These are phyloP conservation scores for Climacium dendroides DNA, from an alignment of 225 moss, liverwort and hornwort species.

Conservation along the genomic window DNA sequence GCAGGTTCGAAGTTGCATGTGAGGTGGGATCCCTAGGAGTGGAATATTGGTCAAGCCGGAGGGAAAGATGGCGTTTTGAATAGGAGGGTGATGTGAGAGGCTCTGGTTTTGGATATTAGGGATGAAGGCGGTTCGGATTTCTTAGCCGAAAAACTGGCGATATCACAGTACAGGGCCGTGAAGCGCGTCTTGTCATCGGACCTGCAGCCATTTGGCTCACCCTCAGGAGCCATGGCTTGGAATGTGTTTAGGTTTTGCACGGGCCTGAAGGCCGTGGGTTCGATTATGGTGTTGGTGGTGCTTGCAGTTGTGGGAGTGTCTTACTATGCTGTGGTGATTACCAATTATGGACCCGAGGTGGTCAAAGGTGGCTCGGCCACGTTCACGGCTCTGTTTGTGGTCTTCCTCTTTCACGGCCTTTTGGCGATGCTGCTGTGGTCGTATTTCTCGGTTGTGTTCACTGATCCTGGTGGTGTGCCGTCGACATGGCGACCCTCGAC, in stretches of 20 bases:
- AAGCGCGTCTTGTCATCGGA: constrained; percentile 3
- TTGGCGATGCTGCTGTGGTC: constrained; percentile 89
- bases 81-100: neutral
- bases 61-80: neutral
- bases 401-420: constrained; percentile 66
- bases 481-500: constrained; percentile 57
- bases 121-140: neutral
- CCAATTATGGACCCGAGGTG: constrained; percentile 78
- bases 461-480: constrained; percentile 96
- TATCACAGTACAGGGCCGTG: constrained; percentile 4
- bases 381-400: constrained; percentile 51
- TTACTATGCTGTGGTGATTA: constrained; percentile 89
- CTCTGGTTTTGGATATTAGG: neutral
- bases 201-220: constrained; percentile 7
- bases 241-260: constrained; percentile 96
- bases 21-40: neutral
- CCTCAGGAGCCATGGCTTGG: constrained; percentile 81
- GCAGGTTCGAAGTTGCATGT: neutral
- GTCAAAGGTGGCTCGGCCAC: constrained; percentile 50
- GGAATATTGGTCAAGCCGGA: neutral
- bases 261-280: constrained; percentile 84
- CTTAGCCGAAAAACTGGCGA: constrained; percentile 7
- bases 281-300: constrained; percentile 92
- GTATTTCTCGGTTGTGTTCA: constrained; percentile 90
- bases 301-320: constrained; percentile 85